phyloP scores from a whole-genome alignment of 2,329 filamentous ascomycete genomes.

The Ilyonectria sp. region DNA sequence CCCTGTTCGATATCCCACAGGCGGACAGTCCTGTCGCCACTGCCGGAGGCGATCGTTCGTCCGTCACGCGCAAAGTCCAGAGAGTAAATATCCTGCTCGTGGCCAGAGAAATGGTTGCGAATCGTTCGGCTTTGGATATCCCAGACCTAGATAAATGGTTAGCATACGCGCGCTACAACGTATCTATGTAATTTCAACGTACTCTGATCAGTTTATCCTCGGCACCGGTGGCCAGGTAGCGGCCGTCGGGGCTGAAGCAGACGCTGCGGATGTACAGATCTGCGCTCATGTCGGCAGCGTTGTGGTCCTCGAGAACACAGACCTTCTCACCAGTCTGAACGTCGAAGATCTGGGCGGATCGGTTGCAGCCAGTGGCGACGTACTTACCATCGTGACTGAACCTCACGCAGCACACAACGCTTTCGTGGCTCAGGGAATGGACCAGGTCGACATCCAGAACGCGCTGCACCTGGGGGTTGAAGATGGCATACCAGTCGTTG shows the following conservation, averaged over 20 bases:
- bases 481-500: constrained; percentile 95
- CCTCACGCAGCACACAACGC: constrained; percentile 97
- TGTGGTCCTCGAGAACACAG: constrained; percentile 90
- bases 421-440: constrained; percentile 93
- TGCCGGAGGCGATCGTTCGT: constrained; percentile 94
- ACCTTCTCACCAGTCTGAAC: constrained; percentile 90
- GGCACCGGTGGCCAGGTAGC: constrained; percentile 93
- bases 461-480: constrained; percentile 92
- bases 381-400: constrained; percentile 97
- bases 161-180: constrained; percentile 10
- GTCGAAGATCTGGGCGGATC: constrained; percentile 99
- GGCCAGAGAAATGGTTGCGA: constrained; percentile 93
- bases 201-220: constrained; percentile 98
- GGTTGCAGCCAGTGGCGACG: constrained; percentile 96
- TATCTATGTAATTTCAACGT: constrained; percentile 56
- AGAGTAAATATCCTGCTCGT: constrained; percentile 99
- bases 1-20: constrained; percentile 95
- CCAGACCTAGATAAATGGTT: constrained; percentile 80
- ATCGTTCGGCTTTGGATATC: constrained; percentile 89
- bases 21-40: constrained; percentile 93
- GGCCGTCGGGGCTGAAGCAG: constrained; percentile 97
- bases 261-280: constrained; percentile 98
- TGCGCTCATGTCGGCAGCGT: constrained; percentile 82
- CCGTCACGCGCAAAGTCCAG: constrained; percentile 96
- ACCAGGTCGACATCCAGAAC: constrained; percentile 94